Percentiles rank a stretch among this genome's conserved stretches.
These are phyloP conservation scores for Capronia epimyces DNA, from an alignment of 2,329 filamentous ascomycete species.

Conservation along the genomic window DNA sequence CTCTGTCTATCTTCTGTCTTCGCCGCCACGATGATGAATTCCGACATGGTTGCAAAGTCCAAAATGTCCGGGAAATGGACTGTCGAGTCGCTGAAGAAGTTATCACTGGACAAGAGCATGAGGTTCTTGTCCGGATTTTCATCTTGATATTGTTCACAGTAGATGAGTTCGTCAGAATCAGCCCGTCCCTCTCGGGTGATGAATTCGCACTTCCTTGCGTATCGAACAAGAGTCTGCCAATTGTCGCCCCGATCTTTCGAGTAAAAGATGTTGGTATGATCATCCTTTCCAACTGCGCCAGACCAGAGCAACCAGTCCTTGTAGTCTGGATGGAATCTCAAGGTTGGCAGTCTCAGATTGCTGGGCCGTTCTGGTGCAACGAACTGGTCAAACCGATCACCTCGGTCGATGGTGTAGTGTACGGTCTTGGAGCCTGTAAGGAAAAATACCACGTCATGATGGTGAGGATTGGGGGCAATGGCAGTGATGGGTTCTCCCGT, in stretches of 20 bases:
- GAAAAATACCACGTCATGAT: conserved; percentile 83
- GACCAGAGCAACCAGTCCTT: conserved; percentile 92
- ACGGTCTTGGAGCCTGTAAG: conserved; percentile 64
- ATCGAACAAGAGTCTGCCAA: conserved; percentile 70
- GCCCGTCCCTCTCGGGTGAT: conserved; percentile 58
- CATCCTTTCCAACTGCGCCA: conserved; percentile 58
- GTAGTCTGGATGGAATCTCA: conserved; percentile 76
- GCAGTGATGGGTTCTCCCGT: conserved; percentile 62
- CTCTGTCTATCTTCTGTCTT: conserved; percentile 58
- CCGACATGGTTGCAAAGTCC: conserved; percentile 89
- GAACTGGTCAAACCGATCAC: conserved; percentile 67
- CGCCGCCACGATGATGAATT: conserved; percentile 82
- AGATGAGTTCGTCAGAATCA: conserved; percentile 51
- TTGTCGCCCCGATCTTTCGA: conserved; percentile 71
- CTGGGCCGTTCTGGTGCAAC: conserved; percentile 60
- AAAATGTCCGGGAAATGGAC: conserved; percentile 65
- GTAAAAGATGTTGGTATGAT: conserved; percentile 68
- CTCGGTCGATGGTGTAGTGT: conserved; percentile 77
- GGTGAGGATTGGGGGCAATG: conserved; percentile 73
- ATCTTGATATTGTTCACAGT: conserved; percentile 59
- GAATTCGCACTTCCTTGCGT: conserved; percentile 80
- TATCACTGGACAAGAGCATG: conserved; percentile 69
- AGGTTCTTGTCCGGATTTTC: conserved; percentile 59
- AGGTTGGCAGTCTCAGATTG: conserved; percentile 46
- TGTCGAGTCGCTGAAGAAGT: conserved; percentile 64